Evolutionary conservation across 225 moss, liverwort and hornwort genomes (phyloP).

Genomic region (Pleurozium schreberi): DNA sequence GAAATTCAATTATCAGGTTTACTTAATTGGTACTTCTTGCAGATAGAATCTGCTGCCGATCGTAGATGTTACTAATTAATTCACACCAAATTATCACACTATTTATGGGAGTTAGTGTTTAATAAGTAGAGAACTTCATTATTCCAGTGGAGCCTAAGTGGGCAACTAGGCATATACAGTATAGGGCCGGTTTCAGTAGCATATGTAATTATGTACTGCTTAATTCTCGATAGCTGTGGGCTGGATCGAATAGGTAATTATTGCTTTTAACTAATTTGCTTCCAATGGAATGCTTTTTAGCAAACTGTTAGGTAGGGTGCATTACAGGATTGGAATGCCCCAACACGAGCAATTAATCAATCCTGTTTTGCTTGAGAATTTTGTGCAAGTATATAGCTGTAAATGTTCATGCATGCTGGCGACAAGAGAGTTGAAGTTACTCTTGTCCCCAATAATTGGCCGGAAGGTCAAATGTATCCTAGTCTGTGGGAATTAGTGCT

Average conservation of each 20-base stretch:
- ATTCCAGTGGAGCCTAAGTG: background rate
- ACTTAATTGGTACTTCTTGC: background rate
- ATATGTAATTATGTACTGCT: too few relatives aligned
- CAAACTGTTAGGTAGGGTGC: background rate
- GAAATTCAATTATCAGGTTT: background rate
- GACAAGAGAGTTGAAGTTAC: background rate
- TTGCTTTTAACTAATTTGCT: background rate
- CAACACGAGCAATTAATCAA: background rate
- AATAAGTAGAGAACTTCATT: too few relatives aligned
- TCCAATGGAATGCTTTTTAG: background rate
- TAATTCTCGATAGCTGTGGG: background rate
- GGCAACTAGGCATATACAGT: background rate
- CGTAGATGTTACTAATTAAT: background rate
- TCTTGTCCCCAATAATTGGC: background rate
- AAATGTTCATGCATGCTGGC: background rate
- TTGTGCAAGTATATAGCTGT: background rate
- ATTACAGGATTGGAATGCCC: background rate
- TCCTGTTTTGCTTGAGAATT: background rate
- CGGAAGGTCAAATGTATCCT: background rate
- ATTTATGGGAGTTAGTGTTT: background rate
- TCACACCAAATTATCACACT: background rate
- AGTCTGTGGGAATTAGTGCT: too few relatives aligned
- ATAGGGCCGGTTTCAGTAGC: background rate
- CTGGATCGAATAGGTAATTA: background rate
- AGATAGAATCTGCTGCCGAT: background rate